Evolutionary conservation across 2,329 filamentous ascomycete genomes (phyloP), one percentile per base, ranked within the genome.

Genomic region (Phaeosphaeria sp.): DNA sequence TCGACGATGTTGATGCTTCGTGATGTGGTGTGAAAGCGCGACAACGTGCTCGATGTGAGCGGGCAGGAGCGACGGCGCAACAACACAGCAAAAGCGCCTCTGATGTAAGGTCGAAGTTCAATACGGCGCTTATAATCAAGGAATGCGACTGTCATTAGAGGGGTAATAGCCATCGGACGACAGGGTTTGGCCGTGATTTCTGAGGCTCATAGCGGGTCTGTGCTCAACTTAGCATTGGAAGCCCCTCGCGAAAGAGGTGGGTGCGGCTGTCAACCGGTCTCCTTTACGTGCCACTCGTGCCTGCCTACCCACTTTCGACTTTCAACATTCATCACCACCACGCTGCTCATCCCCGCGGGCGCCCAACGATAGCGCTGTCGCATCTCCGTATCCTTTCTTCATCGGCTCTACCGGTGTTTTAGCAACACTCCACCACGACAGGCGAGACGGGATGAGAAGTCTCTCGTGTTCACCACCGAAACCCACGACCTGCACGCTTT

Each of bases 331-430:
- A 49, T 15, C 22, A 25, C 24, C 53, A 40, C n/a, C 54, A 68
- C 68, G 64, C 59, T 65, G 65, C 65, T 71, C 64, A 65, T 68
- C 64, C 60, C 68, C 64, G 64, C 66, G 64, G 63, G 69, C 70
- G 67, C 64, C 58, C 62, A 59, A 59, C 27, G 27, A 21, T 15
- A 20, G 49, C 42, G 49, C 49, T 13, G 49, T 45, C 49, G 49
- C 49, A 17, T 46, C 17, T 47, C 51, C 24, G 17, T 39, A 36
- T 21, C 42, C 43, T 46, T 24, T 22, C 22, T 40, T 47, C 27
- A 44, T 39, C 51, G 51, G 25, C 42, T 49, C 24, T n/a, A 27
- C 39, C 39, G 21, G 49, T 51, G 17, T n/a, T 27, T 9, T 43
- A 27, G 49, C 21, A 36, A 18, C 30, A 40, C 3, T 36, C 30